Percentiles rank a stretch among this genome's conserved stretches.
These are phyloP conservation scores for Mrakia frigida DNA, from an alignment of 768 basidiomycete species.

Conservation along the genomic window DNA sequence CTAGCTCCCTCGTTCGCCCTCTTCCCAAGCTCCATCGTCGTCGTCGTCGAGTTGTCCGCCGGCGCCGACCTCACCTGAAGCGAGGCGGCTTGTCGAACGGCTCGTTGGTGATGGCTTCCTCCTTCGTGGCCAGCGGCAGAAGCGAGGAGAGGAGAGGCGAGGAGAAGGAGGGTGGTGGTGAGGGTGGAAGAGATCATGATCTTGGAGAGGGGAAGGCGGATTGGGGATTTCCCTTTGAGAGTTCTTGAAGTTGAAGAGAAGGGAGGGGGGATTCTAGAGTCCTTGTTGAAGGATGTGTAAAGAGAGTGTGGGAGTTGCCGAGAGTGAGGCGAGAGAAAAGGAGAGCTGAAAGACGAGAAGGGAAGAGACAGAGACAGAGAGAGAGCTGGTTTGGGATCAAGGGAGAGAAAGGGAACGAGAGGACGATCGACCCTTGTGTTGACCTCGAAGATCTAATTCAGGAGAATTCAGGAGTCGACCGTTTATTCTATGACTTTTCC, in stretches of 20 bases:
- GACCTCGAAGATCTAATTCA: too few species aligned
- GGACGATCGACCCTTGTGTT: too few species aligned
- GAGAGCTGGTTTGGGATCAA: too few species aligned
- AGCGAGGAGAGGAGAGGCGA: background rate
- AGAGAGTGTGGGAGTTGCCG: too few species aligned
- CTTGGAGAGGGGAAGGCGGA: background rate
- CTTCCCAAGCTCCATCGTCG: slow-evolving; percentile 14
- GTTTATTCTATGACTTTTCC: too few species aligned
- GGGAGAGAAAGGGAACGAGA: too few species aligned
- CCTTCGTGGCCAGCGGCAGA: background rate
- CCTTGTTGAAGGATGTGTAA: too few species aligned
- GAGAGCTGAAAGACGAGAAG: too few species aligned
- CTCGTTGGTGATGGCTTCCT: background rate
- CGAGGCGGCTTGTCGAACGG: background rate
- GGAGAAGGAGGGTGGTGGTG: slow-evolving; percentile 5
- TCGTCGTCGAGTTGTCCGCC: too few species aligned
- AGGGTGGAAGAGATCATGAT: background rate
- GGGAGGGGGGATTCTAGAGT: background rate
- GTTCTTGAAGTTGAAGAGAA: background rate
- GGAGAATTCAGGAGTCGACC: too few species aligned
- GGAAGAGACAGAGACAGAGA: too few species aligned
- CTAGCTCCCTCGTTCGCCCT: slow-evolving; percentile 15
- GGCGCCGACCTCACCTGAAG: background rate
- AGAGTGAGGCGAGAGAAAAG: too few species aligned
- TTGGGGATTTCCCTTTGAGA: background rate